Evolutionary conservation across 2,329 filamentous ascomycete genomes (phyloP).

Genomic region (Fusarium sp.): DNA sequence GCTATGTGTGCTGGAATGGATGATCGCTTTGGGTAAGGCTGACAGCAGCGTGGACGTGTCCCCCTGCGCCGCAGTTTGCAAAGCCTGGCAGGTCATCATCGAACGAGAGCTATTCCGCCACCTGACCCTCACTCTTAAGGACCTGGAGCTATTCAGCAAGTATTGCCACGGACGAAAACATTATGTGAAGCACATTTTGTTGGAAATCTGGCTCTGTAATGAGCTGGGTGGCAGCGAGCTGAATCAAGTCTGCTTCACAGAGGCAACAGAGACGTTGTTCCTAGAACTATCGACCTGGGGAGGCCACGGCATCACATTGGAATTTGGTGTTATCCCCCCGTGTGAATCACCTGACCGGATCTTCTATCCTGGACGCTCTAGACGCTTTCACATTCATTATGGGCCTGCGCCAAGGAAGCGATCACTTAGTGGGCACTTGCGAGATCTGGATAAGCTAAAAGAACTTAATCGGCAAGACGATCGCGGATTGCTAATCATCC

Average conservation of each 20-base stretch:
- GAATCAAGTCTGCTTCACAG: not conserved
- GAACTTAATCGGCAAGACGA: no score
- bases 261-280: not conserved
- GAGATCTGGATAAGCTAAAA: no score
- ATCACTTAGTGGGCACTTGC: no score
- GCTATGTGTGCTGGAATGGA: not conserved
- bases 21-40: rapidly evolving
- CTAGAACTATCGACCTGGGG: not conserved
- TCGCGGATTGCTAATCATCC: no score
- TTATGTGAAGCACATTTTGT: not conserved
- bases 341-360: not conserved
- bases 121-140: not conserved
- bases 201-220: not conserved
- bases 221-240: not conserved
- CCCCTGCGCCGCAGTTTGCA: not conserved
- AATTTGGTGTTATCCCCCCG: not conserved
- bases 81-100: not conserved
- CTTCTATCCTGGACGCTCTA: no score
- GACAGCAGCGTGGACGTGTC: rapidly evolving
- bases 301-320: not conserved
- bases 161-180: not conserved
- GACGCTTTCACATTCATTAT: no score
- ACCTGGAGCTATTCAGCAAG: rapidly evolving
- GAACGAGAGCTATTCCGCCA: not conserved
- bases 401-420: no score